Conservation (phyloP, 257 asterid species). For the Plantago elongata region DNA sequence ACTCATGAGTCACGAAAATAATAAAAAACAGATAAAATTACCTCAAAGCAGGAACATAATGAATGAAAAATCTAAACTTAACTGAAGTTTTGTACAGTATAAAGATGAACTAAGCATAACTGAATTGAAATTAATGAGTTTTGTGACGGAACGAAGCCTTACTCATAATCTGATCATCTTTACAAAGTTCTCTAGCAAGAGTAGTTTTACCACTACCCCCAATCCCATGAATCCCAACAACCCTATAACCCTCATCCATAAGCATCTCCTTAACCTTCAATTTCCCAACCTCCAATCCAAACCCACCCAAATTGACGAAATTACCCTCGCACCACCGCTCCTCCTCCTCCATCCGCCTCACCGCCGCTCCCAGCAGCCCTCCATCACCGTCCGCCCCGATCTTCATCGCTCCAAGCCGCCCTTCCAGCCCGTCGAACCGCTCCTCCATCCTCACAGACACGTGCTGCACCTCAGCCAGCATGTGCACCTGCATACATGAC, state of each 20-base stretch:
- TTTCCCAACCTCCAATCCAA: slow-evolving; percentile 72
- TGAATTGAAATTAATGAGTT: too few relatives aligned
- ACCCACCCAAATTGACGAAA: slow-evolving; percentile 56
- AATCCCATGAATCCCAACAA: slow-evolving; percentile 72
- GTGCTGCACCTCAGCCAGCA: slow-evolving; percentile 88
- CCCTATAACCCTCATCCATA: slow-evolving; percentile 29
- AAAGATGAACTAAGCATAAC: too few relatives aligned
- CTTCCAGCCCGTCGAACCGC: slow-evolving; percentile 71
- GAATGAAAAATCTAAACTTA: too few relatives aligned
- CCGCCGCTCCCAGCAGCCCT: slow-evolving; percentile 67
- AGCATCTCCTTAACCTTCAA: slow-evolving; percentile 69
- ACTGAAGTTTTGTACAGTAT: too few relatives aligned
- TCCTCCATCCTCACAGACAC: slow-evolving; percentile 59
- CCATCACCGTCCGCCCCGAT: slow-evolving; percentile 64
- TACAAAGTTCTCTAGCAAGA: slow-evolving; percentile 79
- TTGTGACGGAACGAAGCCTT: too few relatives aligned
- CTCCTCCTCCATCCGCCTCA: slow-evolving; percentile 68
- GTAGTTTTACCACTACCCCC: slow-evolving; percentile 95
- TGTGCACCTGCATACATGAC: slow-evolving; percentile 52
- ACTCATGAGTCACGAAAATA: too few relatives aligned
- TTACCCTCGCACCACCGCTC: slow-evolving; percentile 60
- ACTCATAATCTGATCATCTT: slow-evolving; percentile 64
- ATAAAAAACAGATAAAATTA: too few relatives aligned
- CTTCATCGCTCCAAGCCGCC: slow-evolving; percentile 66
- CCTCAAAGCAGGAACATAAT: too few relatives aligned